Evolutionary conservation across 352 stramenopile genomes (phyloP).

Genomic region (Phytophthora tubulina): DNA sequence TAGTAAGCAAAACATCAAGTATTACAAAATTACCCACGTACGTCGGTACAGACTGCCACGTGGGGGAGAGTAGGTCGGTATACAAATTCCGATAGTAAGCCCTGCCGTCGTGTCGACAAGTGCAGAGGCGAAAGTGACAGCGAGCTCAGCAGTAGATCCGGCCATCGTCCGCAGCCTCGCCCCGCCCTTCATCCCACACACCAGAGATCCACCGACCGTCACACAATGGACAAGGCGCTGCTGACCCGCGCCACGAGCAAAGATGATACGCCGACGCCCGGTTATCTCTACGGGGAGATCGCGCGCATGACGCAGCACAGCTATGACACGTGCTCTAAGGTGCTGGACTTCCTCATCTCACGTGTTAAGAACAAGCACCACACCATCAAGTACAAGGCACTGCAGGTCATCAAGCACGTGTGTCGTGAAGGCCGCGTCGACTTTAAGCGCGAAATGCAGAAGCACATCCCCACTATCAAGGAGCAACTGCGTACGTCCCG

Average conservation of each 20-base stretch:
- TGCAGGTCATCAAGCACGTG: slow-evolving; percentile 95
- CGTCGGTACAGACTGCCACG: slow-evolving; percentile 16
- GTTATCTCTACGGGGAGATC: slow-evolving; percentile 98
- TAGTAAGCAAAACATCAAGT: neutral
- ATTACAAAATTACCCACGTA: slow-evolving; percentile 17
- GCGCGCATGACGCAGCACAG: slow-evolving; percentile 93
- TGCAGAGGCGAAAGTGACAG: slow-evolving; percentile 16
- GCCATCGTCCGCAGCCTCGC: neutral
- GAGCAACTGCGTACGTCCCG: slow-evolving; percentile 86
- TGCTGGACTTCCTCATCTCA: slow-evolving; percentile 92
- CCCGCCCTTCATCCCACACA: neutral
- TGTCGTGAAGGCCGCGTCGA: slow-evolving; percentile 90
- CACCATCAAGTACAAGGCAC: slow-evolving; percentile 95
- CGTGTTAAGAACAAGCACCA: slow-evolving; percentile 96
- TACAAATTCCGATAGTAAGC: slow-evolving; percentile 21
- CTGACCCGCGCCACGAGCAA: slow-evolving; percentile 94
- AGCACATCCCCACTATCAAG: slow-evolving; percentile 93
- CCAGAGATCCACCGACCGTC: neutral
- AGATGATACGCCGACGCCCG: slow-evolving; percentile 94
- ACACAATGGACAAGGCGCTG: slow-evolving; percentile 92
- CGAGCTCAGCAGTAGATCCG: slow-evolving; percentile 5
- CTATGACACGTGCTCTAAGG: slow-evolving; percentile 91
- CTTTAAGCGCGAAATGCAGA: slow-evolving; percentile 94
- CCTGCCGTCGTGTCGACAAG: slow-evolving; percentile 13
- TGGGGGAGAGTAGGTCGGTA: neutral